Percentiles rank a stretch among this genome's conserved stretches.
Evolutionary conservation across 2,329 filamentous ascomycete genomes (phyloP).

Genomic region (Fusarium napiforme): DNA sequence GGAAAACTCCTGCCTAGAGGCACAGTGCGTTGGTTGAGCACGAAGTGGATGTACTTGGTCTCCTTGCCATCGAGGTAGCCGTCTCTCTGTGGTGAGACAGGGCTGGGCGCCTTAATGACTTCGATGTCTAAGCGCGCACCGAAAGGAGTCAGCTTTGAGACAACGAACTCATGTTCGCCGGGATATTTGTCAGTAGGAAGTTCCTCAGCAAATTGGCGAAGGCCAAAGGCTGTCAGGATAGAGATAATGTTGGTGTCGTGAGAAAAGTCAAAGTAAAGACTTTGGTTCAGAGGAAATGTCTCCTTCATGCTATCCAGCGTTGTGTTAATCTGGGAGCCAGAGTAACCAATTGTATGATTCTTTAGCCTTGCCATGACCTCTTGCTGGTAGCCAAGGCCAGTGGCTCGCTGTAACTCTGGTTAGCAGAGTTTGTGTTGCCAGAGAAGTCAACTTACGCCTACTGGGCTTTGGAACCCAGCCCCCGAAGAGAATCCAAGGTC

Average conservation of each 20-base stretch:
- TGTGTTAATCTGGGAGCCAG: constrained; percentile 71
- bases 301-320: constrained; percentile 74
- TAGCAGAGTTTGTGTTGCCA: not conserved
- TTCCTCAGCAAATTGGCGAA: constrained; percentile 73
- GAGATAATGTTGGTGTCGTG: constrained; percentile 80
- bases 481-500: constrained; percentile 73
- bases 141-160: constrained; percentile 77
- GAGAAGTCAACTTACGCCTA: constrained; percentile 58
- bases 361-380: constrained; percentile 77
- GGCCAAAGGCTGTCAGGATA: constrained; percentile 77
- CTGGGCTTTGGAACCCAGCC: constrained; percentile 71
- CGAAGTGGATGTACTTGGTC: constrained; percentile 78
- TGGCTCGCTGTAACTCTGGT: constrained; percentile 61
- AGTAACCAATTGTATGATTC: constrained; percentile 71
- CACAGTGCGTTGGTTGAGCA: constrained; percentile 78
- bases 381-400: constrained; percentile 79
- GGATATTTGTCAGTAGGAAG: constrained; percentile 67
- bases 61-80: constrained; percentile 63
- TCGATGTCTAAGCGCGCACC: constrained; percentile 79
- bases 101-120: constrained; percentile 73
- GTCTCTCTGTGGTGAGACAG: constrained; percentile 65
- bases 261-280: constrained; percentile 80
- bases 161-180: constrained; percentile 69
- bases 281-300: constrained; percentile 80
- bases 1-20: constrained; percentile 74